Conservation (phyloP, 1,284 basidiomycete genomes). For the Ganoderma boninense region DNA sequence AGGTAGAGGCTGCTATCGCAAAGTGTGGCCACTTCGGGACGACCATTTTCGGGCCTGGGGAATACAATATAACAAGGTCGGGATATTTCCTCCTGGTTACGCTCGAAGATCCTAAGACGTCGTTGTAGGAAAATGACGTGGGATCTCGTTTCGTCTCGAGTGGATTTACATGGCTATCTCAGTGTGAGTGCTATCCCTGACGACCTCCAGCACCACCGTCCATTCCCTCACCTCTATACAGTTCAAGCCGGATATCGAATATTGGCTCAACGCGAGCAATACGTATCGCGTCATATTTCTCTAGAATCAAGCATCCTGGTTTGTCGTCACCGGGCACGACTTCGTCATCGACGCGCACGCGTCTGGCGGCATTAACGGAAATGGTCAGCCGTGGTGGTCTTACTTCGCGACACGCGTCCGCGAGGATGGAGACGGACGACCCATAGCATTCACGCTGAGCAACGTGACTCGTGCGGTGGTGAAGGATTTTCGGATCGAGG, state of each 20-base stretch:
- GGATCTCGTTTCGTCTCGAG: constrained; percentile 57
- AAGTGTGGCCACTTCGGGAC: constrained; percentile 62
- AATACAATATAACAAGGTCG: constrained; percentile 62
- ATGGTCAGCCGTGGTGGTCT: constrained; percentile 65
- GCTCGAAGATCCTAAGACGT: neutral
- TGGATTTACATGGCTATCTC: constrained; percentile 64
- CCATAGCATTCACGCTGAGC: constrained; percentile 65
- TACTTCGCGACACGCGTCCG: constrained; percentile 52
- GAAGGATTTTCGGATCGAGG: constrained; percentile 63
- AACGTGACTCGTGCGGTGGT: constrained; percentile 57
- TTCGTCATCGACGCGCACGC: constrained; percentile 68
- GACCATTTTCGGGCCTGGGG: constrained; percentile 52
- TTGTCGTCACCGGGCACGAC: constrained; percentile 66
- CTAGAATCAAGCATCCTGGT: constrained; percentile 73
- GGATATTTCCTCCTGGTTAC: constrained; percentile 17
- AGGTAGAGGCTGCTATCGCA: constrained; percentile 61
- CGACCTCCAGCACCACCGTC: neutral
- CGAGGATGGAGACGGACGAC: constrained; percentile 66
- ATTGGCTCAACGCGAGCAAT: constrained; percentile 64
- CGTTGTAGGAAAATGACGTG: constrained; percentile 65
- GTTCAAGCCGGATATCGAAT: constrained; percentile 65
- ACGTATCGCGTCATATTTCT: constrained; percentile 72
- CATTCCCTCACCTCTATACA: constrained; percentile 32
- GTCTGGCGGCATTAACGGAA: constrained; percentile 69
- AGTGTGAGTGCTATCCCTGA: constrained; percentile 47